Percentiles rank a stretch among this genome's conserved stretches.
Evolutionary conservation across 352 stramenopile genomes (phyloP).

Genomic region (Phytophthora idaei): DNA sequence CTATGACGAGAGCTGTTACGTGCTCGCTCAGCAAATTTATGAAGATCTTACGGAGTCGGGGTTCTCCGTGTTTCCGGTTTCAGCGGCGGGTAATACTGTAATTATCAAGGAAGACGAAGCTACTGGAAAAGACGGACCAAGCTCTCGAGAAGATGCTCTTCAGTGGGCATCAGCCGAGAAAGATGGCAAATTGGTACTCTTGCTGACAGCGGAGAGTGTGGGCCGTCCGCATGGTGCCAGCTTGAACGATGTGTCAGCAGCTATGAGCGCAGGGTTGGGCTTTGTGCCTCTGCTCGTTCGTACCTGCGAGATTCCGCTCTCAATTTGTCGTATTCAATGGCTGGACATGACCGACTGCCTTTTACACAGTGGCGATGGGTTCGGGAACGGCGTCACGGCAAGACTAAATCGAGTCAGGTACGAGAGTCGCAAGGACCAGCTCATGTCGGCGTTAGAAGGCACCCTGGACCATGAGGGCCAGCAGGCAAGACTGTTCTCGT

Average conservation of each 20-base stretch:
- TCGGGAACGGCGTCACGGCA: not conserved
- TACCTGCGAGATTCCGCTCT: conserved; percentile 77
- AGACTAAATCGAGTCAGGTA: conserved; percentile 67
- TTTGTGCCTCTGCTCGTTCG: conserved; percentile 81
- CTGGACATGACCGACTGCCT: conserved; percentile 77
- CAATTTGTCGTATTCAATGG: conserved; percentile 85
- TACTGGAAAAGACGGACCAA: not conserved
- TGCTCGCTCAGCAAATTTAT: conserved; percentile 57
- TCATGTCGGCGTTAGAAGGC: conserved; percentile 57
- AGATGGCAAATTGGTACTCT: conserved; percentile 70
- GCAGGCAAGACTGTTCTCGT: conserved; percentile 67
- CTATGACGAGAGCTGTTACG: conserved; percentile 68
- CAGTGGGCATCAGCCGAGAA: conserved; percentile 62
- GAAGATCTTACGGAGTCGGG: conserved; percentile 51
- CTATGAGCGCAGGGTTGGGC: conserved; percentile 66
- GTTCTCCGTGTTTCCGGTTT: conserved; percentile 51
- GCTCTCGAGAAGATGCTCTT: conserved; percentile 57
- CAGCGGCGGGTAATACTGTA: conserved; percentile 4
- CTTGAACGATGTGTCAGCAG: conserved; percentile 77
- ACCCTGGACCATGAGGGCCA: conserved; percentile 79
- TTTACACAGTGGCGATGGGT: conserved; percentile 40
- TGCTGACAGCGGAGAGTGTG: conserved; percentile 76
- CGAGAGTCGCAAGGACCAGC: conserved; percentile 48
- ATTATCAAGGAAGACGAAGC: not conserved
- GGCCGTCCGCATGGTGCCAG: conserved; percentile 64